Evolutionary conservation across 2,329 filamentous ascomycete genomes (phyloP), one percentile per base, ranked within the genome.

Genomic region (Nothopassalora personata): DNA sequence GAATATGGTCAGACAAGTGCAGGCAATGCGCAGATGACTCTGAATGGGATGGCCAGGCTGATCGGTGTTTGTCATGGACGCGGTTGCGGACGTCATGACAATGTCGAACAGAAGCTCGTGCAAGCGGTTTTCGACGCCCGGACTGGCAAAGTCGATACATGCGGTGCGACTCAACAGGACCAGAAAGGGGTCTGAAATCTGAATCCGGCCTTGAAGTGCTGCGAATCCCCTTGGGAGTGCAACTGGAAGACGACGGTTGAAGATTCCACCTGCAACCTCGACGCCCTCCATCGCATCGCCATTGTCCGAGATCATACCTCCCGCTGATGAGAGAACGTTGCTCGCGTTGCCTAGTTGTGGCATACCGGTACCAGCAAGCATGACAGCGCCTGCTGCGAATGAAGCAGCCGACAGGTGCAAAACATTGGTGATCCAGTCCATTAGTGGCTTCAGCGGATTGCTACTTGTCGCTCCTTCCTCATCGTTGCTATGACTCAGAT

Each of bases 211-310:
- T 48, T 70, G 68, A 5, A 72, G 64, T 3, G 56, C 60, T 9
- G 66, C 63, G 49, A 72, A 72, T n/a, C 70, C 70, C 36, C 64
- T 59, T n/a, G 70, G 70, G 31, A 72, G 56, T 18, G 70, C 70
- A n/a, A 70, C 53, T 11, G 70, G 70, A 5, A 72, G 59, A 5
- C 57, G 56, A 11, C 61, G 59, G 51, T 53, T 60, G 33, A 63
- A 54, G n/a, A 64, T 49, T 19, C 63, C 61, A 18, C 60, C 60
- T 13, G 58, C 34, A 3, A 61, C 53, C 27, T 60, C 58, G 11
- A 63, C 48, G 2, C 57, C 53, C 28, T 66, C 62, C 62, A 64
- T 61, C 4, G 59, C 53, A n/a, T 60, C 23, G 33, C 62, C 64
- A 33, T 60, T 62, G 45, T 65, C 60, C 27, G 63, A 51, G n/a